phyloP scores from a whole-genome alignment of 78 protist genomes.

The Cavenderia fasciculata region DNA sequence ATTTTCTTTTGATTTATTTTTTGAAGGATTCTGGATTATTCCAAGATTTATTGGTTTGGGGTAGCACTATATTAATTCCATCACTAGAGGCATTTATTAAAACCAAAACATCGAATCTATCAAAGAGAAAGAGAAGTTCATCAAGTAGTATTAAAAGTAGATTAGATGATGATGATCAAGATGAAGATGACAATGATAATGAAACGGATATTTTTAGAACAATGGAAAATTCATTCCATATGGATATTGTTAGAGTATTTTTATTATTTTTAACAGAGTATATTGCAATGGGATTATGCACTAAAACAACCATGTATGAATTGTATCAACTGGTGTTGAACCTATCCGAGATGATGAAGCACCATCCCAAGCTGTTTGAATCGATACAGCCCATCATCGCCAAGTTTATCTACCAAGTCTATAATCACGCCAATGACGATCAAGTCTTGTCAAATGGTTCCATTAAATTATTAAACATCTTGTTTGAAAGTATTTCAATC shows the following conservation, averaged over 20 bases:
- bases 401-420: slow-evolving; percentile 30
- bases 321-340: not conserved
- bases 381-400: slow-evolving; percentile 12
- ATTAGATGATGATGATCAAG: not conserved
- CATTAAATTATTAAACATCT: no score
- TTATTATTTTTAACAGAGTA: slow-evolving; percentile 16
- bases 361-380: not conserved
- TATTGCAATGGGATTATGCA: slow-evolving; percentile 10
- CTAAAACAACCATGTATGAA: not conserved
- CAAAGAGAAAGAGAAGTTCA: slow-evolving; percentile 17
- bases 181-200: not conserved
- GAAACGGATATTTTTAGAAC: not conserved
- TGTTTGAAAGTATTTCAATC: no score
- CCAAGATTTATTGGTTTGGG: slow-evolving; percentile 11
- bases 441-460: no score
- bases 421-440: not conserved
- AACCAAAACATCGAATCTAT: no score
- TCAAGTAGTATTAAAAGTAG: not conserved
- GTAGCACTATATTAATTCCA: not conserved
- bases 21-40: slow-evolving; percentile 11
- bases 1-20: not conserved
- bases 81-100: not conserved
- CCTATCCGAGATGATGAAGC: not conserved
- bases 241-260: slow-evolving; percentile 6
- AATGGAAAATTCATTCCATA: not conserved